Base-by-base conservation (phyloP, 169 alveolate genomes). In the Eimeria sp. region DNA sequence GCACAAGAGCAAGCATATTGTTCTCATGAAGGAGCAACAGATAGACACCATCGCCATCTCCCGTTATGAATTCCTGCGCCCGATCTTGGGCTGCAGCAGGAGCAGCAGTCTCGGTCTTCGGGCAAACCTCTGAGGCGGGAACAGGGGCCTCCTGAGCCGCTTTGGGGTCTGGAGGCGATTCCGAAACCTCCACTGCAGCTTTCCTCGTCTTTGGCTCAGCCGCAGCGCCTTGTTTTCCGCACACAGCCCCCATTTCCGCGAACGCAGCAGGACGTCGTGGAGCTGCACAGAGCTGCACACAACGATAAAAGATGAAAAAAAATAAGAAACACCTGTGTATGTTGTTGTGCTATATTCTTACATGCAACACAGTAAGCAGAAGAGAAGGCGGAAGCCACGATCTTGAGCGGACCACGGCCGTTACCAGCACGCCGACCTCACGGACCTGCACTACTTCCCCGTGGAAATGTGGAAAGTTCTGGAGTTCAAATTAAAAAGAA, bases 21-120 rank as follows among this genome's bases (percentile, higher is more conserved):
- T 87, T 64, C 49, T 87, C 94, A 2, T 58, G 56, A 18, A 62
- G 25, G 33, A 87, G 62, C 83, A 87, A 9, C 94, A 87, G 72
- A 43, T 87, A 87, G 37, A 87, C 94, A 46, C 94, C 94, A 62
- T 87, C 94, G 60, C 94, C 94, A 54, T 87, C 94, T 18, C 94
- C 94, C 52, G 94, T 87, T 20, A 30, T 66, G 68, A 87, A 87
- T 76, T 87, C 94, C 83, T 66, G n/a, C 1, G 66, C 94, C 94
- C 66, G 14, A 37, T 85, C 71, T 43, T 14, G 68, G 14, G 43
- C 68, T 37, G 49, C 82, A 30, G 80, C 56, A 27, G 94, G 66
- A 27, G 49, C 46, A 27, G 66, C 49, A 23, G 82, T 20, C 16
- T 52, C 68, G 11, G 88, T 49, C 64, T 83, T 56, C 23, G 90